Conservation (phyloP, 192 early-diverging fungal genomes). For the Backusella circina region DNA sequence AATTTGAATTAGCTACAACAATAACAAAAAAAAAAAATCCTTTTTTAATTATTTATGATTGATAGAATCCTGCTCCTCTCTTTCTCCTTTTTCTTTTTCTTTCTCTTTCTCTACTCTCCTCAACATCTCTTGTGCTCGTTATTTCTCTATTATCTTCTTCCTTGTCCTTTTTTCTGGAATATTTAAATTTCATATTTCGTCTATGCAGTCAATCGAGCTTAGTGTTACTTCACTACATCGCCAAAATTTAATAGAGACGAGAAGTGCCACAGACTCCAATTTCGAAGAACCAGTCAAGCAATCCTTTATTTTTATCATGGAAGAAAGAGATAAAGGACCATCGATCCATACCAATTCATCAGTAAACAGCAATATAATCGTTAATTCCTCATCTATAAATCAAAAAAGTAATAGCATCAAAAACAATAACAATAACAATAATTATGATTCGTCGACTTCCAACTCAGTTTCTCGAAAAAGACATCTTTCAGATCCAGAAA, state of each 20-base stretch:
- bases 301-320: background rate
- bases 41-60: background rate
- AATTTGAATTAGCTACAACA: background rate
- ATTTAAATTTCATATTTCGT: background rate
- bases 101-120: background rate
- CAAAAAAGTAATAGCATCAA: background rate
- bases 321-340: background rate
- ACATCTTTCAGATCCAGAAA: background rate
- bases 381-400: background rate
- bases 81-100: background rate
- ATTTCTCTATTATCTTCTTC: background rate
- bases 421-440: background rate
- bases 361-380: background rate
- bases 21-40: background rate
- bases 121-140: background rate
- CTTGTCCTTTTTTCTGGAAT: background rate
- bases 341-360: background rate
- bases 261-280: background rate
- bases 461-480: background rate
- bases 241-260: background rate
- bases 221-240: background rate
- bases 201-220: background rate
- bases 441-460: background rate
- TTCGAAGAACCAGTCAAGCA: background rate
- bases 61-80: background rate